A percentile compares a stretch with the other conserved stretches of the same genome.
phyloP scores from a whole-genome alignment of 768 basidiomycete species.

The Panaeolus papilionaceus region DNA sequence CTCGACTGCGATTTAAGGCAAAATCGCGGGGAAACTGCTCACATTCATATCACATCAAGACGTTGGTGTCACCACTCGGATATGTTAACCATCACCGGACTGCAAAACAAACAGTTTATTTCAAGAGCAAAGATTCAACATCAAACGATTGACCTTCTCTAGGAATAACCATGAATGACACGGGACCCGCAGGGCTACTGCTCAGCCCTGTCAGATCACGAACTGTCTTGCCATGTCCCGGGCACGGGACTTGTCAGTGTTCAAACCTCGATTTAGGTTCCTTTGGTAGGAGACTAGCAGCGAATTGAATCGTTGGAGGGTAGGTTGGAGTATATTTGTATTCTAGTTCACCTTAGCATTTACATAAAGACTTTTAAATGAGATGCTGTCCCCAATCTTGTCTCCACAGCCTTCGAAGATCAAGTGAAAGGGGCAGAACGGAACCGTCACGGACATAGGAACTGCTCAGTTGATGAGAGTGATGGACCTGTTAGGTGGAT shows the following conservation, averaged over 20 bases:
- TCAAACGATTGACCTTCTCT: neutral
- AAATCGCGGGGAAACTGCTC: neutral
- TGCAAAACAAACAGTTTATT: slow-evolving; percentile 7
- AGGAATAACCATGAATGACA: neutral
- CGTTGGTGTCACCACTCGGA: neutral
- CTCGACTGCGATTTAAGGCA: neutral
- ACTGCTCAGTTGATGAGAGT: neutral
- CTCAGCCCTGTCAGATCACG: neutral
- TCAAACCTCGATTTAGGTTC: neutral
- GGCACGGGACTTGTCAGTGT: neutral
- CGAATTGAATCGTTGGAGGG: slow-evolving; percentile 2
- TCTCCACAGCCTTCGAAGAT: neutral
- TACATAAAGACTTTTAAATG: no score
- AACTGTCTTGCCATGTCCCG: neutral
- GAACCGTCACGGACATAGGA: neutral
- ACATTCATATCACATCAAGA: neutral
- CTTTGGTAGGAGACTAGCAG: neutral
- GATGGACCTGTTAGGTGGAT: neutral
- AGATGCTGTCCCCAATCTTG: no score
- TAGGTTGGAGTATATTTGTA: neutral
- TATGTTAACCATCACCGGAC: neutral
- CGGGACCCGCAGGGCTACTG: neutral
- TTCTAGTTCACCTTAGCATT: no score
- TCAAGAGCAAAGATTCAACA: neutral
- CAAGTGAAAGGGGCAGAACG: neutral